A percentile compares a stretch with the other conserved stretches of the same genome.
Evolutionary conservation across 1,284 basidiomycete species (phyloP).

Genomic region (Cutaneotrichosporon sp.): DNA sequence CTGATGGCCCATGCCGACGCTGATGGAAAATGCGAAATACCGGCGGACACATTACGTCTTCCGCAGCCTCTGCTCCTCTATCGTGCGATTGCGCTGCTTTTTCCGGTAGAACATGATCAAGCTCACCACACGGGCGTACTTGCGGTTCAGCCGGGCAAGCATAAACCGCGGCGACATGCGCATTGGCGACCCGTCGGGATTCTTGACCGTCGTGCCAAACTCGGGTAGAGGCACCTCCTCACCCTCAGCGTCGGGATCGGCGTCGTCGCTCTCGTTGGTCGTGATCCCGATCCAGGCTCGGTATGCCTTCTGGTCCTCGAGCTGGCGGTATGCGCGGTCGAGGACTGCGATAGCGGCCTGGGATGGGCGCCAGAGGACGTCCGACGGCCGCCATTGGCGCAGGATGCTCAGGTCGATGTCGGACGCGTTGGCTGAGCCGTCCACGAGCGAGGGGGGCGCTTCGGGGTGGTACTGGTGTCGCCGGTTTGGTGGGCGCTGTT

Average conservation of each 20-base stretch:
- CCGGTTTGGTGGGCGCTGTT: constrained; percentile 29
- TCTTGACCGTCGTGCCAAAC: constrained; percentile 22
- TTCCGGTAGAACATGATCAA: constrained; percentile 38
- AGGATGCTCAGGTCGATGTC: constrained; percentile 20
- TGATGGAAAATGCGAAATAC: not conserved
- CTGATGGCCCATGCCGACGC: no score
- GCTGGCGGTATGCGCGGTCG: constrained; percentile 31
- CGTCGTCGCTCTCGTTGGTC: constrained; percentile 21
- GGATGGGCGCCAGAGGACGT: constrained; percentile 39
- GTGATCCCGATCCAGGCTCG: constrained; percentile 24
- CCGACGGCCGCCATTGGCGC: constrained; percentile 36
- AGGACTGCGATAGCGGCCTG: constrained; percentile 30
- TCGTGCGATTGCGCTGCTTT: constrained; percentile 14
- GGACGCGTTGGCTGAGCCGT: not conserved
- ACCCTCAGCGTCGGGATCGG: constrained; percentile 18
- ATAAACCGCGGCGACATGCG: constrained; percentile 27
- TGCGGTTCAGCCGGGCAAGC: constrained; percentile 32
- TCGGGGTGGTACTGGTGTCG: constrained; percentile 17
- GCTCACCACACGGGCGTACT: constrained; percentile 34
- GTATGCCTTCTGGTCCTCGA: constrained; percentile 27
- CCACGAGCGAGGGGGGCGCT: not conserved
- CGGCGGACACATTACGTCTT: not conserved
- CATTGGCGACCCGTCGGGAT: constrained; percentile 23
- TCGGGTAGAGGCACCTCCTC: constrained; percentile 18
- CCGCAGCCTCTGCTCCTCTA: not conserved